phyloP scores from a whole-genome alignment of 1,139 yeast species.

The Suhomyces bolitotheri region DNA sequence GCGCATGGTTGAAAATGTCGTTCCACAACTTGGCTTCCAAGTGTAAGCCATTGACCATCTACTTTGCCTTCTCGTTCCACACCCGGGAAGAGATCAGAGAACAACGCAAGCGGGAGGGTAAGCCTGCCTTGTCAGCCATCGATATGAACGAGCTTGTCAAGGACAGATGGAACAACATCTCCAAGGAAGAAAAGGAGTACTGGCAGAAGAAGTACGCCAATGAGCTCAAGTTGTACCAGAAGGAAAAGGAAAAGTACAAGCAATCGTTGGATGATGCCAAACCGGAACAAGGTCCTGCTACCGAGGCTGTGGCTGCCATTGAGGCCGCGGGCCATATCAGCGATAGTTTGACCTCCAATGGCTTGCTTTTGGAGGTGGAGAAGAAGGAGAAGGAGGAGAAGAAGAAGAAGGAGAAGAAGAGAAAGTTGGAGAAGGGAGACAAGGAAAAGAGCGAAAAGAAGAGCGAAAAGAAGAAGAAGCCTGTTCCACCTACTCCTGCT shows the following conservation, averaged over 20 bases:
- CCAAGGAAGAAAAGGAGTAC: conserved; percentile 65
- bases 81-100: conserved; percentile 63
- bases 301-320: conserved; percentile 16
- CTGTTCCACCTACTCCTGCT: conserved; percentile 1
- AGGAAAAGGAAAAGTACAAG: conserved; percentile 63
- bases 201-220: conserved; percentile 76
- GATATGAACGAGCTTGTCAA: conserved; percentile 80
- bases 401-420: conserved; percentile 23
- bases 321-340: conserved; percentile 10
- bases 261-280: conserved; percentile 38
- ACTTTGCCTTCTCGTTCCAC: conserved; percentile 72
- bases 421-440: conserved; percentile 21
- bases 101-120: conserved; percentile 60
- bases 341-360: background rate
- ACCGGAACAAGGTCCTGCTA: conserved; percentile 16
- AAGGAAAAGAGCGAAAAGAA: conserved; percentile 19
- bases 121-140: conserved; percentile 64
- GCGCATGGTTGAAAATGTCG: too few species aligned
- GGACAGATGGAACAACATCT: conserved; percentile 70
- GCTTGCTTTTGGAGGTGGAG: conserved; percentile 6
- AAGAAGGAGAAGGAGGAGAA: conserved; percentile 17
- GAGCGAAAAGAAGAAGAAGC: conserved; percentile 12
- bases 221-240: conserved; percentile 64
- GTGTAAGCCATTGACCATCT: conserved; percentile 74
- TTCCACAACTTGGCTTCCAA: conserved; percentile 68